Conservation (phyloP, 441 rosid genomes). For the Jatropha podagrica region DNA sequence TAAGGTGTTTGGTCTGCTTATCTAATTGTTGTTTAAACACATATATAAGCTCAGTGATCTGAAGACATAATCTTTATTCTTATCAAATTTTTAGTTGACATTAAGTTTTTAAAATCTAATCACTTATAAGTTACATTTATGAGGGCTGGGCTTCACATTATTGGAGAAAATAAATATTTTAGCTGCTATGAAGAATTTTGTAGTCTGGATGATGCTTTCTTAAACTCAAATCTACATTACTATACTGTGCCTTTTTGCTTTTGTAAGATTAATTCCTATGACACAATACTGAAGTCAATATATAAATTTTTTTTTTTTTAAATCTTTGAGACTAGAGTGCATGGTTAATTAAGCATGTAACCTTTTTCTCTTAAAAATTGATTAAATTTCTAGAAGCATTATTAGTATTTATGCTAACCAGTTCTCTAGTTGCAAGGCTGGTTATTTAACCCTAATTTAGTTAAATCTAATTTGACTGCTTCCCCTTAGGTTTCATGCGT, state of each 20-base stretch:
- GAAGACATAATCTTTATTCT: not conserved
- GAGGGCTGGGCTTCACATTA: not conserved
- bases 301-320: too few species aligned
- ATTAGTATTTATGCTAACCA: not conserved
- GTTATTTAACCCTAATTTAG: not conserved
- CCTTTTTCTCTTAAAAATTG: not conserved
- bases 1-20: slow-evolving; percentile 59
- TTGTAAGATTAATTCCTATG: not conserved
- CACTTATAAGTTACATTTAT: not conserved
- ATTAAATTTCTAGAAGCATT: not conserved
- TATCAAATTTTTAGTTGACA: not conserved
- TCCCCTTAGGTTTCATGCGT: not conserved
- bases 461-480: not conserved
- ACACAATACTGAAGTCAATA: too few species aligned
- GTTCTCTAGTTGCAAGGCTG: not conserved
- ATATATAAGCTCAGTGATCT: not conserved
- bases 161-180: not conserved
- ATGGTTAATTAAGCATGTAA: too few species aligned
- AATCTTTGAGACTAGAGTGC: too few species aligned
- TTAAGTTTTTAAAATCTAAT: not conserved
- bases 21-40: slow-evolving; percentile 13
- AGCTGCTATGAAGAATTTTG: not conserved
- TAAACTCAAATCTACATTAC: not conserved
- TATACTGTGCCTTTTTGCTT: not conserved
- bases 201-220: not conserved